phyloP scores from a whole-genome alignment of 768 basidiomycete species.

The Boletus patriciae region DNA sequence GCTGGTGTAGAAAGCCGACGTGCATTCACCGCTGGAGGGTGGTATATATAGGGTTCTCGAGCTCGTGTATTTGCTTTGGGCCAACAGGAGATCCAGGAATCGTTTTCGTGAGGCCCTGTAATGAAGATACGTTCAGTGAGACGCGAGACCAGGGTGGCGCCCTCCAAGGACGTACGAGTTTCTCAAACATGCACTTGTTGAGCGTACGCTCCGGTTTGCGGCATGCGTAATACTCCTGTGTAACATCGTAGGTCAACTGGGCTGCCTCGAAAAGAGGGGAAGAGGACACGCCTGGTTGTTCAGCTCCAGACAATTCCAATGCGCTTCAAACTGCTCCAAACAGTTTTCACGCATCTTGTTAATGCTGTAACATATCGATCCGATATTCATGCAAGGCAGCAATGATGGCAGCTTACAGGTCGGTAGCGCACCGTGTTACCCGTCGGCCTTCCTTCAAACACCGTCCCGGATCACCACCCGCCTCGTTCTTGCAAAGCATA shows the following conservation, averaged over 20 bases:
- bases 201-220: constrained; percentile 84
- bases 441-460: constrained; percentile 95
- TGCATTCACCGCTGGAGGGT: constrained; percentile 73
- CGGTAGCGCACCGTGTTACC: constrained; percentile 92
- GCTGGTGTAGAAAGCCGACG: not conserved
- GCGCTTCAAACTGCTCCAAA: constrained; percentile 78
- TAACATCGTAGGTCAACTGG: not conserved
- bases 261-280: not conserved
- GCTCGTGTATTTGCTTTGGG: constrained; percentile 84
- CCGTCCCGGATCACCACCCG: constrained; percentile 76
- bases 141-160: not conserved
- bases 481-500: constrained; percentile 97
- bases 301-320: constrained; percentile 92
- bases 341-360: constrained; percentile 94
- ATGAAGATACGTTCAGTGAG: not conserved
- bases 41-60: constrained; percentile 80
- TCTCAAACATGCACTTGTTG: constrained; percentile 95
- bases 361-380: constrained; percentile 52
- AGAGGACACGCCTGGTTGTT: constrained; percentile 83
- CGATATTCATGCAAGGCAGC: no score
- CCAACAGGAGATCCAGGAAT: constrained; percentile 88
- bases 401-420: no score
- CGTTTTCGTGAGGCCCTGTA: constrained; percentile 83
- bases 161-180: constrained; percentile 63
- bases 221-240: constrained; percentile 84